A percentile compares a stretch with the other conserved stretches of the same genome.
phyloP scores from a whole-genome alignment of 352 stramenopile species.

The Saprolegnia parasitica region DNA sequence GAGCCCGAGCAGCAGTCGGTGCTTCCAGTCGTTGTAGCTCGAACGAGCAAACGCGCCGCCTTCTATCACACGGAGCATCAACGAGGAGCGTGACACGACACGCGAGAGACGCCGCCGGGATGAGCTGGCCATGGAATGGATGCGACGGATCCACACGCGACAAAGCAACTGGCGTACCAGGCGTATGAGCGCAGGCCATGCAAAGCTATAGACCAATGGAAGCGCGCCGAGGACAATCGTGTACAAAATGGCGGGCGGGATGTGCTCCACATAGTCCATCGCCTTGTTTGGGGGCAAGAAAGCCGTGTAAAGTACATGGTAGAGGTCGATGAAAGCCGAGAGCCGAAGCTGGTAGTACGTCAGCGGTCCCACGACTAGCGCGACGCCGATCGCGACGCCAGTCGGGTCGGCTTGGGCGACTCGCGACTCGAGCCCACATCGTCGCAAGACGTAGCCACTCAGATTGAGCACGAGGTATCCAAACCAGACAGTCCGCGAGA shows the following conservation, averaged over 20 bases:
- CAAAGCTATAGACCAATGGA: neutral
- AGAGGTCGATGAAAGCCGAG: neutral
- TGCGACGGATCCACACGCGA: too few relatives aligned
- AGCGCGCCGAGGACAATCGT: neutral
- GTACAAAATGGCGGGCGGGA: neutral
- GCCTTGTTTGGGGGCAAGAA: neutral
- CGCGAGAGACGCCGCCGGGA: neutral
- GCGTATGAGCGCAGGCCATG: too few relatives aligned
- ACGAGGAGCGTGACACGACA: neutral
- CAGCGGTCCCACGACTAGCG: neutral
- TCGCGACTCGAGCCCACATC: neutral
- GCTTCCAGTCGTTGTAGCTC: conserved; percentile 15
- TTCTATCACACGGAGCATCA: neutral
- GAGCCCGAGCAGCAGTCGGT: neutral
- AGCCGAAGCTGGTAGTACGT: neutral
- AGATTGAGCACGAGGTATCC: neutral
- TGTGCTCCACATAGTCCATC: neutral
- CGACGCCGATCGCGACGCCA: neutral
- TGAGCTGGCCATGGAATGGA: too few relatives aligned
- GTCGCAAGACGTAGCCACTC: neutral
- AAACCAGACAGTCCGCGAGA: conserved; percentile 19
- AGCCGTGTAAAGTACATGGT: neutral
- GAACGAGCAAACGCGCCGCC: neutral
- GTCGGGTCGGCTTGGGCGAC: neutral
- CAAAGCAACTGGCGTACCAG: too few relatives aligned